A percentile compares a stretch with the other conserved stretches of the same genome.
Conservation (phyloP, 2,329 filamentous ascomycete species). For the Clonostachys chloroleuca region DNA sequence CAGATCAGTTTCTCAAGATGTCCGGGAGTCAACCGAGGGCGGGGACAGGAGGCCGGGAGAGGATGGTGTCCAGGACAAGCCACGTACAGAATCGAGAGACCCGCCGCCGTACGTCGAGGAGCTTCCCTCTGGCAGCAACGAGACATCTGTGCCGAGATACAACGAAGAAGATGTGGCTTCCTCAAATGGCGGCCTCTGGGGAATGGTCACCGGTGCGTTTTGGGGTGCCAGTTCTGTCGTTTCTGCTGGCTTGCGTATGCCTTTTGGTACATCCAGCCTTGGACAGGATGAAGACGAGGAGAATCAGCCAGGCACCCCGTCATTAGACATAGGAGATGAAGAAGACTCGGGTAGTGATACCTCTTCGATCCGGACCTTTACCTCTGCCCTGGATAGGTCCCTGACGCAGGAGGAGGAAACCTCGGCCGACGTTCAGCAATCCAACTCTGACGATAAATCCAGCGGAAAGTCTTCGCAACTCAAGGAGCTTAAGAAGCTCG, state of each 20-base stretch:
- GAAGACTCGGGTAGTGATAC: slow-evolving; percentile 29
- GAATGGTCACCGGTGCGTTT: slow-evolving; percentile 49
- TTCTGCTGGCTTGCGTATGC: slow-evolving; percentile 24
- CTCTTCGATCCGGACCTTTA: slow-evolving; percentile 42
- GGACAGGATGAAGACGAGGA: slow-evolving; percentile 13
- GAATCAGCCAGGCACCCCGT: neutral
- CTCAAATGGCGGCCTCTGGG: slow-evolving; percentile 45
- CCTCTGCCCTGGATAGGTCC: slow-evolving; percentile 37
- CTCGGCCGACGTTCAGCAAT: slow-evolving; percentile 14
- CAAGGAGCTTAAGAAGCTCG: slow-evolving; percentile 61
- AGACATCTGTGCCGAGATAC: neutral
- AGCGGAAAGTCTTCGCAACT: slow-evolving; percentile 30
- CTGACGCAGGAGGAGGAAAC: slow-evolving; percentile 18
- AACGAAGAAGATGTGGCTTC: neutral
- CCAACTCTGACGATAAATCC: slow-evolving; percentile 28
- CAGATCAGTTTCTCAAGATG: slow-evolving; percentile 13
- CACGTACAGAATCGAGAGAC: neutral
- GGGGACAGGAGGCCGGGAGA: neutral
- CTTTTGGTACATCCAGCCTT: slow-evolving; percentile 17
- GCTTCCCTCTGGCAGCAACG: neutral
- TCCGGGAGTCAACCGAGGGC: neutral
- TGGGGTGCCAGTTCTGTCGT: slow-evolving; percentile 43
- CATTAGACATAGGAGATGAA: slow-evolving; percentile 17
- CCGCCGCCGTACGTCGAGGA: neutral
- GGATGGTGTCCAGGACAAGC: neutral